Evolutionary conservation across 257 asterid species (phyloP), one percentile per base, ranked within the genome.

Genomic region (Capsicum pubescens): DNA sequence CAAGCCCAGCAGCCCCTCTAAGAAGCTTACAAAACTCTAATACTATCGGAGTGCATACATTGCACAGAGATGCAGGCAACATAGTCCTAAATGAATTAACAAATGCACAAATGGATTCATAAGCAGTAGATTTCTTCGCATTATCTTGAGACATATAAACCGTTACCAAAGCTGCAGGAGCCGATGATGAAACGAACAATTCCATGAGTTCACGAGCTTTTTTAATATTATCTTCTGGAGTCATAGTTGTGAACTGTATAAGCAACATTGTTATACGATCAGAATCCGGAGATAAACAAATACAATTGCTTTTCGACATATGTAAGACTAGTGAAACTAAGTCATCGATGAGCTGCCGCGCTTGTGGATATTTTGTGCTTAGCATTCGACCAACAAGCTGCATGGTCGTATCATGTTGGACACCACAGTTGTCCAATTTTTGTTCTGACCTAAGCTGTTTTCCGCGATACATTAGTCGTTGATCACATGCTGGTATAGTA

Each of bases 361-460:
- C 94, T 68, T 85, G 87, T 2, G 97, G 98, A 63, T 96, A 92
- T 0, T 50, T 89, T 0, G 97, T 92, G 86, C 97, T 93, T 84
- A 95, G 87, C 97, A 95, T 87, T 1, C 97, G 92, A 10, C 94
- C 97, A 1, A 92, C 92, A 19, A 96, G 80, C 26, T 91, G 88
- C 57, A 96, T 79, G 0, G 88, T 85, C 0, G 97, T 93, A 52
- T 94, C 97, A 0, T 89, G 92, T 17, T 90, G 87, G 2, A 95
- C 86, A 1, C 79, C 39, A 46, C 94, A 93, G 0, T 91, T 95
- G 0, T 87, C 74, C 44, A 95, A 46, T 11, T 98, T 89, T 86
- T 93, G 90, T 17, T 93, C 97, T 87, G 87, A 88, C 87, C 91
- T 93, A 14, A 96, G 84, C 89, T 94, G 99, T 87, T 85, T 94